phyloP scores from a whole-genome alignment of 177 flowering plant species.

The Vitis hybrid region DNA sequence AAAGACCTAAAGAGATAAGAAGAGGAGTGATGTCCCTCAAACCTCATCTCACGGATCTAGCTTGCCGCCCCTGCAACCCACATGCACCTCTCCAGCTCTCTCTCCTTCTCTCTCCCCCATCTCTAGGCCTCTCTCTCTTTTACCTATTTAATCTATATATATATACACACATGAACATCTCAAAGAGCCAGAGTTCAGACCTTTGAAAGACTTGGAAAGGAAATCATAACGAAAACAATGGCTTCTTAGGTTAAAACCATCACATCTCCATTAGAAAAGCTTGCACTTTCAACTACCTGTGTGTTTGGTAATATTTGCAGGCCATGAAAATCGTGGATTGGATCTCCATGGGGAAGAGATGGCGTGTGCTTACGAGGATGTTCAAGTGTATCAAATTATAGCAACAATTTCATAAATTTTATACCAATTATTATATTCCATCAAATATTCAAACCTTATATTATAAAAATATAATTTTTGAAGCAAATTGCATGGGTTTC shows the following conservation, averaged over 20 bases:
- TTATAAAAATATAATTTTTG: not conserved
- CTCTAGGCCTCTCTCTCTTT: not conserved
- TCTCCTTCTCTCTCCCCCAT: slow-evolving; percentile 1
- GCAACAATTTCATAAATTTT: slow-evolving; percentile 15
- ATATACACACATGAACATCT: too few relatives aligned
- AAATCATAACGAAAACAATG: slow-evolving; percentile 20
- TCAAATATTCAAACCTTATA: slow-evolving; percentile 2
- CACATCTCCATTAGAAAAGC: slow-evolving; percentile 70
- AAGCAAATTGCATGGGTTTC: too few relatives aligned
- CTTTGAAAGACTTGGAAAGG: not conserved
- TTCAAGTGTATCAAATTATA: slow-evolving; percentile 58
- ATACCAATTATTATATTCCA: too few relatives aligned
- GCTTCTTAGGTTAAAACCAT: slow-evolving; percentile 72
- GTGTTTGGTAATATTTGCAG: slow-evolving; percentile 30
- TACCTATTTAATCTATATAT: not conserved
- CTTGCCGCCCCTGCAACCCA: slow-evolving; percentile 33
- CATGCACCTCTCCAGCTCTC: not conserved
- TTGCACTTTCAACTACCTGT: slow-evolving; percentile 27
- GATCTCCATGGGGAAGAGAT: slow-evolving; percentile 82
- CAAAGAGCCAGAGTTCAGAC: not conserved
- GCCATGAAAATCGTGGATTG: slow-evolving; percentile 33
- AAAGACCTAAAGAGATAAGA: slow-evolving; percentile 9
- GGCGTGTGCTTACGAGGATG: slow-evolving; percentile 85
- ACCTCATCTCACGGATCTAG: slow-evolving; percentile 59
- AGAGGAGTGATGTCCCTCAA: slow-evolving; percentile 16